Evolutionary conservation across 345 rosid species (phyloP), one percentile per base, ranked within the genome.

Genomic region (Tarenaya hassleriana): DNA sequence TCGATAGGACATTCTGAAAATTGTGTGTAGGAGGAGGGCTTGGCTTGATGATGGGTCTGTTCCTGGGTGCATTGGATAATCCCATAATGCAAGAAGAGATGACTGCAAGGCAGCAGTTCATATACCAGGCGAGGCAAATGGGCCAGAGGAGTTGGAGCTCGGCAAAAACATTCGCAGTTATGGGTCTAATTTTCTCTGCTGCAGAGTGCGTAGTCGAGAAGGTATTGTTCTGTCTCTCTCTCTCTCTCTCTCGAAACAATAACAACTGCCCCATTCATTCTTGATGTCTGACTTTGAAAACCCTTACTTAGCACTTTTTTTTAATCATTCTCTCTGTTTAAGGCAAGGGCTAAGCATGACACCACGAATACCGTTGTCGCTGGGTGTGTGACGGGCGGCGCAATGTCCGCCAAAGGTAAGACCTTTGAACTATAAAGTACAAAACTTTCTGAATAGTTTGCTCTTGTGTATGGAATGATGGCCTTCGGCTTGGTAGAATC

Each of bases 341-440:
- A 90, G 95, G 84, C 88, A 16, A 79, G 98, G 53, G 96, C 90
- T 1, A 88, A 83, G 68, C 98, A 92, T 60, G 98, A 88, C 58
- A 58, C 55, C 5, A 79, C 81, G 20, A 92, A 92, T 72, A 79
- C 94, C 0, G 83, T 75, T 63, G 50, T 88, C 45, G 98, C 96
- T 45, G 95, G 95, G 20, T 92, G 98, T 75, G 88, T 71, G 34
- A 92, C 96, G 7, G 98, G 98, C 17, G 95, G 96, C 43, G 48
- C 88, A 16, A 69, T 92, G 73, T 63, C 98, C 4, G 94, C 94
- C 2, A 81, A 66, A 79, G 95, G 96, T 91, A 74, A 51, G 16
- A n/a, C 19, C 41, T 33, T 32, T 29, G 39, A 10, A 27, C 8
- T 44, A 20, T 20, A 14, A 37, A 20, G 15, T 1, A 17, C 32